Conservation (phyloP, 768 basidiomycete species). For the Galerina sulciceps region DNA sequence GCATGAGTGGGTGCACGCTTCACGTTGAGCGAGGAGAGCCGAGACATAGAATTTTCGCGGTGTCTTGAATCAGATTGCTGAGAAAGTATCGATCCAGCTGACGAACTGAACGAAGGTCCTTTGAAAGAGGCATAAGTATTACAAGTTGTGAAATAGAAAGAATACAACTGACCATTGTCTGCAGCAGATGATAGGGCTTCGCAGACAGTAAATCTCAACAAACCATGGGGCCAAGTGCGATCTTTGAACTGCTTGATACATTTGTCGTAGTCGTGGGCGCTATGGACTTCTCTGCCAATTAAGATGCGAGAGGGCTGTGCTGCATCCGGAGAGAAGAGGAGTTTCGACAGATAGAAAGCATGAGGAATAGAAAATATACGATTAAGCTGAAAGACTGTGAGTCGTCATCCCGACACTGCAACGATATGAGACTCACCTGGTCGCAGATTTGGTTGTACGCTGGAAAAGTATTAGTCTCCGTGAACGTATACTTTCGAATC, state of each 20-base stretch:
- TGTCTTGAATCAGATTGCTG: not conserved
- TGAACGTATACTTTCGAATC: conserved; percentile 69
- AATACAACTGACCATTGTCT: conserved; percentile 11
- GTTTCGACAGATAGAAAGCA: conserved; percentile 64
- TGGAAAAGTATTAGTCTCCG: conserved; percentile 58
- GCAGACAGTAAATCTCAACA: conserved; percentile 65
- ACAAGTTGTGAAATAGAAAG: not conserved
- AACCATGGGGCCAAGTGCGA: conserved; percentile 57
- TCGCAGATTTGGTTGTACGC: conserved; percentile 61
- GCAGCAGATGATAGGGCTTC: conserved; percentile 46
- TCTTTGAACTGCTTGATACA: conserved; percentile 53
- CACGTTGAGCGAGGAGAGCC: not conserved
- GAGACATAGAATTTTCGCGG: conserved; percentile 12
- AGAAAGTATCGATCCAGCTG: not conserved
- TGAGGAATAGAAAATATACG: conserved; percentile 70
- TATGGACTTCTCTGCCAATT: conserved; percentile 63
- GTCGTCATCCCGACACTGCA: conserved; percentile 21
- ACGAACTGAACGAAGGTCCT: not conserved
- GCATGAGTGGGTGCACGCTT: not conserved
- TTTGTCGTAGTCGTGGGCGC: conserved; percentile 58
- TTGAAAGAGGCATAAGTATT: not conserved
- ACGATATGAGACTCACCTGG: conserved; percentile 52
- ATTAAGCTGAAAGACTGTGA: conserved; percentile 52
- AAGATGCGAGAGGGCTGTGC: conserved; percentile 58
- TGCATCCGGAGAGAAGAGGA: conserved; percentile 72